A percentile compares a stretch with the other conserved stretches of the same genome.
Conservation (phyloP, 1,284 basidiomycete species). For the Taiwanofungus camphoratus region DNA sequence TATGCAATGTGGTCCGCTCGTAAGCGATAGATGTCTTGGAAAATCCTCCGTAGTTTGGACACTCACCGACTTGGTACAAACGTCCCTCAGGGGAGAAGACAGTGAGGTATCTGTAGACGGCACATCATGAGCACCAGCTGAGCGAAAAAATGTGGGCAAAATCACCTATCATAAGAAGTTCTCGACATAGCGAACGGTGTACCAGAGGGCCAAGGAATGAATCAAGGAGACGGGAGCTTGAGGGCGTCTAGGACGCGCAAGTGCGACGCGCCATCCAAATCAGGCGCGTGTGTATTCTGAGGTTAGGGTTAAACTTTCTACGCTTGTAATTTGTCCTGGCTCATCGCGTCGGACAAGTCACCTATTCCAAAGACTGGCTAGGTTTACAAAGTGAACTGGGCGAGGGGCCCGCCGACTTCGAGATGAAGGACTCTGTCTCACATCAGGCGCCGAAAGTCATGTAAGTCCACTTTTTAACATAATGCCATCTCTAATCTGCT, state of each 20-base stretch:
- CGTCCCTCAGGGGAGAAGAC: constrained; percentile 95
- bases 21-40: too few relatives aligned
- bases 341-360: too few relatives aligned
- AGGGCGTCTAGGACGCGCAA: constrained; percentile 26
- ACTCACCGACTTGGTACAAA: constrained; percentile 94
- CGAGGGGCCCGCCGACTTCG: too few relatives aligned
- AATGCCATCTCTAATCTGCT: background rate
- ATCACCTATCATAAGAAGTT: constrained; percentile 74
- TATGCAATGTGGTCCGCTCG: constrained; percentile 33
- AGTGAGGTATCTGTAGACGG: constrained; percentile 67
- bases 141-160: background rate
- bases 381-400: too few relatives aligned
- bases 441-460: constrained; percentile 91
- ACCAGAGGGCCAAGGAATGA: constrained; percentile 11
- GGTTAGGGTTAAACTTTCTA: too few relatives aligned
- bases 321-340: too few relatives aligned
- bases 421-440: constrained; percentile 84
- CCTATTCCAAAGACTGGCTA: too few relatives aligned
- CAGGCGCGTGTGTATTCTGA: background rate
- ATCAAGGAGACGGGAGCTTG: constrained; percentile 2
- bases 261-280: constrained; percentile 15
- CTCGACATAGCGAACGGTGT: constrained; percentile 57
- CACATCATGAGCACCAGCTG: constrained; percentile 1
- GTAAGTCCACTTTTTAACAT: constrained; percentile 39
- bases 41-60: too few relatives aligned